A percentile compares a stretch with the other conserved stretches of the same genome.
Evolutionary conservation across 345 rosid species (phyloP).

Genomic region (Salix arbutifolia): DNA sequence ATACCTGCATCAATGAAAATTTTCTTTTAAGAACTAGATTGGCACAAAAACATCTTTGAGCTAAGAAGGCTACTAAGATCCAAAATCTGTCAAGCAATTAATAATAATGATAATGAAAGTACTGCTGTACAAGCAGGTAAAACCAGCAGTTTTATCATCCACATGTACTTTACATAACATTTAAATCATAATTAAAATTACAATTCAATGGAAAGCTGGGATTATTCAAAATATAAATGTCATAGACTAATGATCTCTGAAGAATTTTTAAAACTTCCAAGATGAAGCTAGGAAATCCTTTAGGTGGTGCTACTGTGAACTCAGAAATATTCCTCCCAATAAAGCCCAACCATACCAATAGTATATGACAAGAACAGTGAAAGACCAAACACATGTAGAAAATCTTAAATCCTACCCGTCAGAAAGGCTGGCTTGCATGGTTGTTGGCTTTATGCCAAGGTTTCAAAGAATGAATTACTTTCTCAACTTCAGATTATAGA

Average conservation of each 20-base stretch:
- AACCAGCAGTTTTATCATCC: not conserved
- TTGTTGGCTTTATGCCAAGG: not conserved
- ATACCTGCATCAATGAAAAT: conserved; percentile 63
- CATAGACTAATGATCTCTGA: not conserved
- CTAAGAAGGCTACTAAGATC: not conserved
- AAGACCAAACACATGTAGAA: not conserved
- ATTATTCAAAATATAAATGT: not conserved
- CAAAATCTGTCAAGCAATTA: not conserved
- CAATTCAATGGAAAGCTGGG: not conserved
- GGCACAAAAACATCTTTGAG: not conserved
- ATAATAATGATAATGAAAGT: not conserved
- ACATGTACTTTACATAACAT: not conserved
- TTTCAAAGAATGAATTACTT: not conserved
- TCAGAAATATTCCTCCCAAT: not conserved
- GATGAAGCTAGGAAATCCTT: not conserved
- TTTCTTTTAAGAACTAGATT: not conserved
- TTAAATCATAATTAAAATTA: not conserved
- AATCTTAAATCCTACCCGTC: not conserved
- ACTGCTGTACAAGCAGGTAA: not conserved
- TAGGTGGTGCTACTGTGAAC: not conserved
- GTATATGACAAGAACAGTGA: not conserved
- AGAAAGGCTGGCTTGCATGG: not conserved
- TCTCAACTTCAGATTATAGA: not conserved
- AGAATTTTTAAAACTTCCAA: not conserved
- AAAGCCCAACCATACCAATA: not conserved